Conservation (phyloP, 495 filamentous ascomycete genomes). For the Tricharina praecox region DNA sequence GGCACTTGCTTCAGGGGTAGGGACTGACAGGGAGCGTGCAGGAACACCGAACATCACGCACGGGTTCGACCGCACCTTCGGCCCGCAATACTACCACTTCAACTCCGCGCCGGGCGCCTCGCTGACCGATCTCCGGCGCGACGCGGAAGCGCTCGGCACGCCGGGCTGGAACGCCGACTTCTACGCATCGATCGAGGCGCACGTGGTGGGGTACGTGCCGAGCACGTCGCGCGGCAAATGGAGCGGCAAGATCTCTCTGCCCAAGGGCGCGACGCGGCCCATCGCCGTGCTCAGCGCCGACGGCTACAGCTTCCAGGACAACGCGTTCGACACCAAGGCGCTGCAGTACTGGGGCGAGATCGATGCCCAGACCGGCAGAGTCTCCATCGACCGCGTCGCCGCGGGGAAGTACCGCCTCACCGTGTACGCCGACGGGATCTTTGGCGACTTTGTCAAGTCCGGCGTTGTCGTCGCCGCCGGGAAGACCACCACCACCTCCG, state of each 20-base stretch:
- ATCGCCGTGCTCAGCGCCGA: conserved; percentile 38
- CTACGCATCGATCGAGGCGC: conserved; percentile 39
- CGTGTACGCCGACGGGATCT: conserved; percentile 40
- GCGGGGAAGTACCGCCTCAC: conserved; percentile 39
- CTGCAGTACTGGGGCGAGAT: conserved; percentile 45
- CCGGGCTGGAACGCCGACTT: conserved; percentile 38
- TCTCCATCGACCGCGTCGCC: conserved; percentile 34
- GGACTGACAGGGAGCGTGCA: too few species aligned
- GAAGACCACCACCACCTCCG: conserved; percentile 24
- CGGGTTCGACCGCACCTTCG: conserved; percentile 42
- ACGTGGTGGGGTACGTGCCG: conserved; percentile 37
- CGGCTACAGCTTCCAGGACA: conserved; percentile 41
- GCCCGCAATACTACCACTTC: conserved; percentile 42
- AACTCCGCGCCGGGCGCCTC: conserved; percentile 31
- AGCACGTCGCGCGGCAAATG: conserved; percentile 31
- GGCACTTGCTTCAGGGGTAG: too few species aligned
- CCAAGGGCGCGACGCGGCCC: conserved; percentile 30
- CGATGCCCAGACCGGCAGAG: conserved; percentile 30
- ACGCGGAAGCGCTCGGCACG: conserved; percentile 32
- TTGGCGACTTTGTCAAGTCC: conserved; percentile 36
- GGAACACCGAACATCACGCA: conserved; percentile 41
- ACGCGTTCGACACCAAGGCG: conserved; percentile 32
- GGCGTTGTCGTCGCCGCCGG: conserved; percentile 29
- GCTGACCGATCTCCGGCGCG: conserved; percentile 31
- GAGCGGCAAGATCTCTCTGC: conserved; percentile 32